Base-by-base conservation (phyloP, 129 eudicot genomes). In the Erigeron canadensis region DNA sequence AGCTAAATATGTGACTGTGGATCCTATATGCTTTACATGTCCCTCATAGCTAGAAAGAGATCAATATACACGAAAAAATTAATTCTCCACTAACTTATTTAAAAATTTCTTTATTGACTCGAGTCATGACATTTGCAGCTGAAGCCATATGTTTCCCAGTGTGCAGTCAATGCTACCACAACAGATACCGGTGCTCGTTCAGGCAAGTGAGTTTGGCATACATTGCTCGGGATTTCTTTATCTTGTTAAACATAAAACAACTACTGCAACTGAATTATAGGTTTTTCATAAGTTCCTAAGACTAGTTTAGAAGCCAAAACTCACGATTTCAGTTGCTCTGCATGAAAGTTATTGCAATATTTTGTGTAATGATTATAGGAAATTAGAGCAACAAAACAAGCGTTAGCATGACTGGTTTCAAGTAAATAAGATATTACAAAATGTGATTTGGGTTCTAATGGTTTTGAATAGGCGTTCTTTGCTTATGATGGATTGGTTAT, bases 111-210 rank as follows among this genome's bases (percentile, higher is more conserved):
- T 44, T 37, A 18, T 60, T 38, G 53, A 67, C 61, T 10, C 2
- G 1, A 45, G 16, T 5, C 11, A 15, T 60, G 45, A 23, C 23
- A 34, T 47, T 23, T 77, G 81, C 81, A 77, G 76, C 66, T 77
- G 71, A 77, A 77, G 13, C 71, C 81, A 7, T 77, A 77, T 77
- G 81, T 77, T 70, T 70, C 81, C 10, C 81, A 77, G 51, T 77
- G 81, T 19, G 77, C 68, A 16, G 5, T 45, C 22, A 58, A 58
- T 67, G 69, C 77, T 13, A 75, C 17, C 58, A 54, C 81, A 63
- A 55, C 77, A 0, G 77, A 70, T 34, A 54, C 63, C 9, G 69
- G 63, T 63, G 65, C 66, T 70, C 48, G 77, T 53, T 74, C 78
- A 43, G 15, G 71, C 23, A 70, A 77, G 42, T 70, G 77, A 63